phyloP scores from a whole-genome alignment of 345 rosid genomes.

The Nasturtium officinale region DNA sequence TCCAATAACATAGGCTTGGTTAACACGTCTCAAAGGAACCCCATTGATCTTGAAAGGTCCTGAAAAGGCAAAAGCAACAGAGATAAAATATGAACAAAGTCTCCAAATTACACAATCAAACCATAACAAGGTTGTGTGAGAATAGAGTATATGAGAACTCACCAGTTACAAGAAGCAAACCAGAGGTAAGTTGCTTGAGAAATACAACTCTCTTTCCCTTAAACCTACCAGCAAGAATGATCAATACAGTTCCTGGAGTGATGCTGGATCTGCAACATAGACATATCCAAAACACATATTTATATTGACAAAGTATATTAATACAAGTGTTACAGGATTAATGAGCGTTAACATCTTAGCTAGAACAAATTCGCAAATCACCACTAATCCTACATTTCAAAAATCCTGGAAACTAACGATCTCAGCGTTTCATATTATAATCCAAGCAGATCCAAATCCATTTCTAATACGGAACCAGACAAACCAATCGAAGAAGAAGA shows the following conservation, averaged over 20 bases:
- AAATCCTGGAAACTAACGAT: not conserved
- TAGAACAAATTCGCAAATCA: not conserved
- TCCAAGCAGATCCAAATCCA: not conserved
- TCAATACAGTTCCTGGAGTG: slow-evolving; percentile 78
- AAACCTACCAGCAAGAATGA: slow-evolving; percentile 83
- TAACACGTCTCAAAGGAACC: slow-evolving; percentile 70
- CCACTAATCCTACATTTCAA: slow-evolving; percentile 10
- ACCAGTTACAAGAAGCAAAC: slow-evolving; percentile 60
- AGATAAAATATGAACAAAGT: not conserved
- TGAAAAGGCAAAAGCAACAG: slow-evolving; percentile 13
- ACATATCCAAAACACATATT: not conserved
- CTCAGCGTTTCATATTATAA: not conserved
- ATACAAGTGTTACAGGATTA: not conserved
- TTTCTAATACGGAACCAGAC: not conserved
- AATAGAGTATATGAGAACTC: not conserved
- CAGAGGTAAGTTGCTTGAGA: slow-evolving; percentile 81
- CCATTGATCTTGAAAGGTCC: slow-evolving; percentile 85
- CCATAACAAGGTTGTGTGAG: not conserved
- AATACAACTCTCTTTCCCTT: slow-evolving; percentile 93
- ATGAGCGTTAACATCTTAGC: not conserved
- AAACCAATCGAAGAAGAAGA: not conserved
- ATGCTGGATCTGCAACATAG: slow-evolving; percentile 58
- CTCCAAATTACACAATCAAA: not conserved
- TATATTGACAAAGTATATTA: not conserved
- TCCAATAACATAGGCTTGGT: slow-evolving; percentile 66